Evolutionary conservation across 2,329 filamentous ascomycete genomes (phyloP), one percentile per base, ranked within the genome.

Genomic region (Hypoxylon sp.): DNA sequence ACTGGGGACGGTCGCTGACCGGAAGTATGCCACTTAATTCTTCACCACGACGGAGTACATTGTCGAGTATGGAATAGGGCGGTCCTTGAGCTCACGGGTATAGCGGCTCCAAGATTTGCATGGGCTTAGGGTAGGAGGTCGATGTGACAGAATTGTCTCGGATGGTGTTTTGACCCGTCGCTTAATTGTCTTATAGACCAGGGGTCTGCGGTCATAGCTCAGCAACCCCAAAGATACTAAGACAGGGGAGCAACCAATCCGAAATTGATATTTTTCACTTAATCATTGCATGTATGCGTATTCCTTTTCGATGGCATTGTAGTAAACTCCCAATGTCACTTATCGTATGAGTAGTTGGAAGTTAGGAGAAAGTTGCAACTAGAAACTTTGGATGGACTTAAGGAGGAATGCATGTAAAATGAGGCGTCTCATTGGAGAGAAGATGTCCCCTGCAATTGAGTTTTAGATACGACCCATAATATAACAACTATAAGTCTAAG

Each of bases 111-210:
- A 62, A 69, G 58, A 63, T 60, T 64, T 67, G 60, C 65, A 57
- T 63, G 68, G 65, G 69, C 63, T 69, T 73, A 68, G 70, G 70
- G 68, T 67, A 66, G 72, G 73, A 73, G 71, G 70, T 65, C 63
- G 71, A 73, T 83, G 83, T 83, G 80, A 82, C 83, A 84, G 80
- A 80, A 74, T 68, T 79, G 84, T 86, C 83, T 85, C 82, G 82
- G 76, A 75, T 82, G 68, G 80, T 79, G 83, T 85, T 84, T 83
- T 72, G 73, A 70, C 65, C 70, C 62, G 64, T 76, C 72, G 75
- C 75, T 74, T 76, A 76, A 67, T 57, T 50, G 41, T 32, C 58
- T 36, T 68, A 61, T 58, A 70, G 53, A 48, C 23, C 68, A 67
- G 69, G 67, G 62, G 58, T 58, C 28, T 63, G 52, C 50, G 56